Conservation (phyloP, 2,329 filamentous ascomycete species). For the Apiospora hydei region DNA sequence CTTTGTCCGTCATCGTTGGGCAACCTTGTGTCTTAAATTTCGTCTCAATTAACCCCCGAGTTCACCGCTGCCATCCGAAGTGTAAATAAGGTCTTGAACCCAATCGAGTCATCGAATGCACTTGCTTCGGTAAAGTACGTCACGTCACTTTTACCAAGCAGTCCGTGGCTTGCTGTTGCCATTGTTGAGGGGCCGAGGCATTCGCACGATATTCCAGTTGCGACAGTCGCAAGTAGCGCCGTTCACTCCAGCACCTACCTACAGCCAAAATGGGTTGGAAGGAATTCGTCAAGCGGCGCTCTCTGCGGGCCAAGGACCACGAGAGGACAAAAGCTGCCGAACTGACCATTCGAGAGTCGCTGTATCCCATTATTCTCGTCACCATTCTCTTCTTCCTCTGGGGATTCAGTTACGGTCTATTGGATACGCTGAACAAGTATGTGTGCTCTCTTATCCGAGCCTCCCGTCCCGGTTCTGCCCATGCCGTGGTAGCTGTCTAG, state of each 20-base stretch:
- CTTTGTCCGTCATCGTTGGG: background rate
- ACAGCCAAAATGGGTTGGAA: constrained; percentile 50
- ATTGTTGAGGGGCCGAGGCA: background rate
- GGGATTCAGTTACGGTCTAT: constrained; percentile 64
- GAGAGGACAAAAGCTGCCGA: constrained; percentile 63
- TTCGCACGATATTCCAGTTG: background rate
- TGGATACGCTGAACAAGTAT: constrained; percentile 55
- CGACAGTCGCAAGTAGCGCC: background rate
- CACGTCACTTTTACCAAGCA: background rate
- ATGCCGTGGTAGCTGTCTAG: background rate
- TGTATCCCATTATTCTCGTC: constrained; percentile 71
- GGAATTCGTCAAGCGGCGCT: constrained; percentile 53
- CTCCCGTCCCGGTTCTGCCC: background rate
- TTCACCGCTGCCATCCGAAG: background rate
- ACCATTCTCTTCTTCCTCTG: constrained; percentile 71
- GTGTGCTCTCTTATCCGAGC: background rate
- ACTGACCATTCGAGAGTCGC: constrained; percentile 70
- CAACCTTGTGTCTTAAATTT: background rate
- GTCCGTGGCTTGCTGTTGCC: background rate
- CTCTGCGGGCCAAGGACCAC: constrained; percentile 48
- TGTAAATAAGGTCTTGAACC: background rate
- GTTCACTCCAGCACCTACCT: background rate
- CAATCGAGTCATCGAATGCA: background rate
- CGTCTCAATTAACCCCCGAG: background rate
- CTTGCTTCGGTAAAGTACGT: background rate